Base-by-base conservation (phyloP, 768 basidiomycete genomes). In the Leccinum variicolor region DNA sequence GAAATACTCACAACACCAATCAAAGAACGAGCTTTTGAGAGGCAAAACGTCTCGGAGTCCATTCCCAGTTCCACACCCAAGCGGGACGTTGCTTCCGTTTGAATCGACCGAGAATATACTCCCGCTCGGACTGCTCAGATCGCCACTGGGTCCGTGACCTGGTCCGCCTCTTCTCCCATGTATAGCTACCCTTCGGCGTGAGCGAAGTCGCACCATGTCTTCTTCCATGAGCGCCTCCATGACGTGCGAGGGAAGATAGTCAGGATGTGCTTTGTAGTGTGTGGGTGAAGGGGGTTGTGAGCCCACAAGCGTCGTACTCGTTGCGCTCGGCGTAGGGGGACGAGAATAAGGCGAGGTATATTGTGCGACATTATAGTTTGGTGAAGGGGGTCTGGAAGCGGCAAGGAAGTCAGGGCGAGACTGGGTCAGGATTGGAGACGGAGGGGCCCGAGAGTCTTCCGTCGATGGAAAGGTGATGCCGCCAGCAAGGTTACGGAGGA, bases 1-100 rank as follows among this genome's bases (percentile, higher is more conserved):
- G 77, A 98, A 99, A 70, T 98, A 98, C 69, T 98, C 95, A 66
- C 85, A 84, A 58, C 94, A 94, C 92, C 94, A 98, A 67, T 98
- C 96, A 68, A 89, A 99, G 75, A 92, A 96, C 9, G 84, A 79
- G 68, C 93, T 95, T 74, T 92, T 93, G 66, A 99, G 73, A 0
- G 97, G 97, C 61, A 98, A 72, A 3, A 89, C 84, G 70, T 96
- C 90, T 57, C 89, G 82, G 55, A 94, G 87, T 9, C 89, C 89
- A 10, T 83, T 77, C 23, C 91, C 90, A 10, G 91, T 92, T 4
- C 90, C 90, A 28, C 92, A 72, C 4, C 90, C 90, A 23, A 91
- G 77, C 17, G 88, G 86, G 21, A 91, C 81, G 58, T 83, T 87
- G 60, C 80, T 85, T 46, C 74, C 76, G n/a, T 72, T 77, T 0